phyloP scores from a whole-genome alignment of 306 rosid species.

The Vigna nakashimae region DNA sequence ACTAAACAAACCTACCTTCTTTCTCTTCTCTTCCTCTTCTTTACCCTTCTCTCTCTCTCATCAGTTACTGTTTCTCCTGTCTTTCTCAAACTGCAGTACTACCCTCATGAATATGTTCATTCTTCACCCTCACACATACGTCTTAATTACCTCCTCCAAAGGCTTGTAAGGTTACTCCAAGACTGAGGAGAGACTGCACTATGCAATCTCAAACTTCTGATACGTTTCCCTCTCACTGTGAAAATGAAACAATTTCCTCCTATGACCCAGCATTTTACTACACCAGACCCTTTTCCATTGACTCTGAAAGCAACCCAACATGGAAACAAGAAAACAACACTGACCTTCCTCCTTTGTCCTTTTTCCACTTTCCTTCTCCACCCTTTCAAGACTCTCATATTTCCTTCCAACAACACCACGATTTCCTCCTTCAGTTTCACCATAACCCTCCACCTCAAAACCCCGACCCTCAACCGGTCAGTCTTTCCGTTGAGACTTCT shows the following conservation, averaged over 20 bases:
- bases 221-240: conserved; percentile 13
- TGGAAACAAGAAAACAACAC: conserved; percentile 14
- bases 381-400: conserved; percentile 14
- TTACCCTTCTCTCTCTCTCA: background rate
- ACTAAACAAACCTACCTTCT: background rate
- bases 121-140: background rate
- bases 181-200: too few species aligned
- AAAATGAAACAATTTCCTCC: conserved; percentile 14
- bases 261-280: conserved; percentile 20
- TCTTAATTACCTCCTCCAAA: too few species aligned
- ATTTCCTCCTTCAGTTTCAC: conserved; percentile 6
- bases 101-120: background rate
- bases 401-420: background rate
- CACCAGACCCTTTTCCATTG: background rate
- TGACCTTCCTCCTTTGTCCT: conserved; percentile 7
- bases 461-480: background rate
- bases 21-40: background rate
- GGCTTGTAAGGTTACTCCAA: too few species aligned
- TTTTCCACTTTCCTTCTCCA: conserved; percentile 22
- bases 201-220: conserved; percentile 17
- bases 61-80: background rate
- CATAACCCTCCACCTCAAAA: background rate
- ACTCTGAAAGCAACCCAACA: conserved; percentile 16
- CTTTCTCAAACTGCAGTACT: conserved; percentile 22
- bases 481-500: background rate